Evolutionary conservation across 305 asterid species (phyloP), one percentile per base, ranked within the genome.

Genomic region (Euphrasia arctica): DNA sequence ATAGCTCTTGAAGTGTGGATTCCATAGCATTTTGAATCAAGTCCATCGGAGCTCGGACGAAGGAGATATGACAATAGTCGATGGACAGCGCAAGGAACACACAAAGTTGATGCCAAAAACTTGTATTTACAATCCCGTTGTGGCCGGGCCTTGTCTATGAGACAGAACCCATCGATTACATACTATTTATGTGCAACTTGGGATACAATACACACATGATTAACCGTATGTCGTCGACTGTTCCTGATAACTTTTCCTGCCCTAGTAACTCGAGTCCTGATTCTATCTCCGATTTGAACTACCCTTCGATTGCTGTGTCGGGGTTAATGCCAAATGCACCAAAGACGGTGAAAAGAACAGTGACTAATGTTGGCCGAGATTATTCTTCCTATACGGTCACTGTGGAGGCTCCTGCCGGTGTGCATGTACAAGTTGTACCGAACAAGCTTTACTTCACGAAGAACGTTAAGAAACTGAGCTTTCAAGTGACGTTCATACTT

Each of bases 351-450:
- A 48, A 12, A 14, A 48, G 22, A 48, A 48, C 52, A 48, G 52
- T 48, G 15, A 48, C 52, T 4, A 48, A 48, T 11, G 52, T 2
- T 3, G 22, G 52, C n/a, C 18, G 5, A 48, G 8, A 9, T n/a
- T 48, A 77, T 34, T 75, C 90, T 9, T 22, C 70, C 9, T 87
- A 87, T 67, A 70, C 74, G 10, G 82, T 70, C 9, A 51, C 14
- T 1, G 56, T 83, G 58, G 82, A 72, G 4, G 75, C 74, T 9
- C 81, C 82, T 0, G 43, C 51, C 4, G 74, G 61, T 28, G 36
- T 87, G 62, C 70, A 72, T 10, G 82, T 85, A 14, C 63, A 72
- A 60, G 87, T 87, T 58, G 76, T 34, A 10, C 92, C 95, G 0
- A 66, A 62, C 12, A 78, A 63, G 65, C 62, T 85, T 77, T 74